These are phyloP conservation scores for Paramecium pentaurelia DNA, from an alignment of 73 alveolate species.

Conservation along the genomic window DNA sequence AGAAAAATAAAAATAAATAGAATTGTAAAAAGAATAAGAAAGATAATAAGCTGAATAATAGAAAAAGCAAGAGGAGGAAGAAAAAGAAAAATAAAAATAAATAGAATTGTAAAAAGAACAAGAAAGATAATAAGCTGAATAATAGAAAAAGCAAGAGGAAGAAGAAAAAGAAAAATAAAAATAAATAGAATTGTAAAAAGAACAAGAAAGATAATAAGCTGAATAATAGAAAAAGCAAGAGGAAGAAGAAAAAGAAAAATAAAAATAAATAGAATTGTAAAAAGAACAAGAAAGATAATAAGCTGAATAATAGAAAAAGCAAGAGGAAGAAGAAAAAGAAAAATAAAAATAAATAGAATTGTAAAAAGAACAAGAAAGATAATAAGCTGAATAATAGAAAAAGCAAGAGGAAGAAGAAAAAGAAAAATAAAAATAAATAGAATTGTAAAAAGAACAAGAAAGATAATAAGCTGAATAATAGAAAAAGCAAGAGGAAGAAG, in stretches of 20 bases:
- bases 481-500: not conserved
- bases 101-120: not conserved
- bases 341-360: not conserved
- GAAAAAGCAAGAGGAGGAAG: not conserved
- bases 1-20: not conserved
- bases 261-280: not conserved
- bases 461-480: not conserved
- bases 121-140: not conserved
- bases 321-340: not conserved
- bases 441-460: not conserved
- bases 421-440: not conserved
- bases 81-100: not conserved
- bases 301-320: not conserved
- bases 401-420: not conserved
- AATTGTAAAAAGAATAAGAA: not conserved
- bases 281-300: not conserved
- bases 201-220: not conserved
- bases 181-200: not conserved
- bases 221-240: not conserved
- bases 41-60: not conserved
- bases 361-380: not conserved
- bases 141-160: not conserved
- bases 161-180: not conserved
- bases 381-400: not conserved
- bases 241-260: not conserved